These are phyloP conservation scores for Purshia tridentata DNA, from an alignment of 306 rosid species.

Conservation along the genomic window DNA sequence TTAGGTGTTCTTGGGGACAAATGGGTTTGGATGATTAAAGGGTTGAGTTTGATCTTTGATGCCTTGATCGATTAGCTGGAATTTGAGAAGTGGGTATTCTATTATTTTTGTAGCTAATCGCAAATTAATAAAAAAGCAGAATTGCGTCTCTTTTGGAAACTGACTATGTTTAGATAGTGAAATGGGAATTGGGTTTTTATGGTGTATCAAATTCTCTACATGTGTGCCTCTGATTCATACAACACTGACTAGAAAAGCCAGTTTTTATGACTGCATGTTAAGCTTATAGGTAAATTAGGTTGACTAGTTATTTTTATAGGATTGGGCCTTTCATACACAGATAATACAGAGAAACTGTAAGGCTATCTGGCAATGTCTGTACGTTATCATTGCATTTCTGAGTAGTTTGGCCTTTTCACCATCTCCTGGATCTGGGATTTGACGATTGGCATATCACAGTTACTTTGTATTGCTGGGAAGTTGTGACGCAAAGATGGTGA, in stretches of 20 bases:
- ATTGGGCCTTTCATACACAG: neutral
- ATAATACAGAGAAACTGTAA: neutral
- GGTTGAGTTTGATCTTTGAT: constrained; percentile 17
- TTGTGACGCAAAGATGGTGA: constrained; percentile 73
- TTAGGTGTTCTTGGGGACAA: constrained; percentile 2
- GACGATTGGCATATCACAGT: constrained; percentile 23
- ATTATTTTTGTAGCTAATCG: neutral
- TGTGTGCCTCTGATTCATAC: neutral
- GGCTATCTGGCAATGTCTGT: neutral
- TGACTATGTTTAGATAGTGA: neutral
- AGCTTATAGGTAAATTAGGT: neutral
- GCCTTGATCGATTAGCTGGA: constrained; percentile 3
- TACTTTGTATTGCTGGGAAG: constrained; percentile 21
- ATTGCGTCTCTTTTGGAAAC: constrained; percentile 1
- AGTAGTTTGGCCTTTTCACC: neutral
- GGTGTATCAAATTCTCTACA: neutral
- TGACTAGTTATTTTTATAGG: neutral
- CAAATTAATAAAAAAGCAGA: neutral
- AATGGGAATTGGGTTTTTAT: neutral
- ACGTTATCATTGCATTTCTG: neutral
- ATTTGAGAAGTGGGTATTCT: constrained; percentile 2
- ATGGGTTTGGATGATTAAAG: neutral
- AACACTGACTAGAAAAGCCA: neutral
- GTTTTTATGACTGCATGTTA: constrained; percentile 6
- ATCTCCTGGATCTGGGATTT: constrained; percentile 21